Evolutionary conservation across 768 basidiomycete species (phyloP).

Genomic region (Galerina sulciceps): DNA sequence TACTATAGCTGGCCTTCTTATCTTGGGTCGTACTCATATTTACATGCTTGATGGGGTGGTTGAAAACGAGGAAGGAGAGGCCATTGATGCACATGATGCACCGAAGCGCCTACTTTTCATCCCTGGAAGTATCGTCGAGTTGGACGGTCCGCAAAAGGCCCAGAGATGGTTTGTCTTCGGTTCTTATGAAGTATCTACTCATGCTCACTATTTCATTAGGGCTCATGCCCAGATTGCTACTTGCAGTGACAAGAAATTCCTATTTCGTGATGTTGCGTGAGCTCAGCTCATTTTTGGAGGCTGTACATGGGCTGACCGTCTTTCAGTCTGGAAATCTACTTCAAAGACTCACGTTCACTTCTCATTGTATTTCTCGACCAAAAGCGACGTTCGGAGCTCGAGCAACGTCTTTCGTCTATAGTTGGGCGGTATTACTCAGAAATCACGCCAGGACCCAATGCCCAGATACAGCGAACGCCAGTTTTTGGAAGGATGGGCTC

Average conservation of each 20-base stretch:
- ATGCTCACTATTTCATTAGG: constrained; percentile 46
- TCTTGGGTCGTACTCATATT: constrained; percentile 82
- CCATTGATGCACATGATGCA: constrained; percentile 87
- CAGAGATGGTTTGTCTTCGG: constrained; percentile 71
- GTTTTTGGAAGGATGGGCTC: constrained; percentile 57
- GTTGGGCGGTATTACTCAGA: constrained; percentile 46
- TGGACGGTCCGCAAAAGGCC: constrained; percentile 80
- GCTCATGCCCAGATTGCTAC: constrained; percentile 76
- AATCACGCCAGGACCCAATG: constrained; percentile 45
- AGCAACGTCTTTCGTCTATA: constrained; percentile 54
- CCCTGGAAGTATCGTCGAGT: constrained; percentile 81
- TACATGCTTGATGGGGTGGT: constrained; percentile 93
- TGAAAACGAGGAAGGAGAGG: constrained; percentile 84
- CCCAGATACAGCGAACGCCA: constrained; percentile 53
- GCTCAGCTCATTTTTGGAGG: constrained; percentile 29
- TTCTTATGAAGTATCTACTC: neutral
- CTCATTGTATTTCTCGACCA: constrained; percentile 81
- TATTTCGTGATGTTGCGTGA: constrained; percentile 92
- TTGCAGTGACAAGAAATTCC: constrained; percentile 80
- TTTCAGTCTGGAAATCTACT: constrained; percentile 84
- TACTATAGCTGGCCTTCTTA: constrained; percentile 77
- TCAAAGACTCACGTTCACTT: constrained; percentile 89
- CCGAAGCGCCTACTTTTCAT: constrained; percentile 82
- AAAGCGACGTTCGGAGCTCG: constrained; percentile 62
- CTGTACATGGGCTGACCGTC: neutral